phyloP scores from a whole-genome alignment of 2,329 filamentous ascomycete species.

The Aspergillus melleus region DNA sequence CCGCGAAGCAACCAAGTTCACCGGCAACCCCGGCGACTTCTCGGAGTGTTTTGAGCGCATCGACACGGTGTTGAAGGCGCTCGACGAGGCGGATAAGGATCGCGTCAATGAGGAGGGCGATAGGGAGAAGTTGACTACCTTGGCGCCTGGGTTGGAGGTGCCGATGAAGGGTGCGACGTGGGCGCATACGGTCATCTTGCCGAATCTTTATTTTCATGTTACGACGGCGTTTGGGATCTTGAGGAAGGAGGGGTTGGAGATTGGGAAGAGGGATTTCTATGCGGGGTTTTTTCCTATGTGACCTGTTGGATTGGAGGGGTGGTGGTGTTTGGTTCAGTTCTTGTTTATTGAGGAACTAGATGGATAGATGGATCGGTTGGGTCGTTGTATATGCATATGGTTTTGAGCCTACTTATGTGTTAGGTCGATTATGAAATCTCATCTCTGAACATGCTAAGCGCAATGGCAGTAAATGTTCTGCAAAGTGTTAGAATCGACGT shows the following conservation, averaged over 20 bases:
- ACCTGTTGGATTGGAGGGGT: no score
- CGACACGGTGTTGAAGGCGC: constrained; percentile 19
- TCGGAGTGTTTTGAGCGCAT: constrained; percentile 27
- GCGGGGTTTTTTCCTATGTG: not conserved
- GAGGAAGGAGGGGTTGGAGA: constrained; percentile 18
- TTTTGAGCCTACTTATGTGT: no score
- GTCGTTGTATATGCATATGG: no score
- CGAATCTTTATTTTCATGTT: constrained; percentile 28
- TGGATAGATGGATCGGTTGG: no score
- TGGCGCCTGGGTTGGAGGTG: constrained; percentile 10
- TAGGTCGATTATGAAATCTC: no score
- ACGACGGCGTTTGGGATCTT: constrained; percentile 23
- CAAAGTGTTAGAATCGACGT: no score
- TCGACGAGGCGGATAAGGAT: constrained; percentile 27
- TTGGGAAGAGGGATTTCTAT: constrained; percentile 20
- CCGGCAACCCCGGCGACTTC: constrained; percentile 20
- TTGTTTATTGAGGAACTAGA: no score
- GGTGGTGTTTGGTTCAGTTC: no score
- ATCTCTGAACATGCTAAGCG: no score
- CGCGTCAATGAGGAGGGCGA: constrained; percentile 24
- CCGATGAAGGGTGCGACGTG: constrained; percentile 14
- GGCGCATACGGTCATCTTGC: constrained; percentile 18
- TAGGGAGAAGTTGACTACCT: constrained; percentile 7
- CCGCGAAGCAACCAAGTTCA: constrained; percentile 21
- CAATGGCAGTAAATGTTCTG: no score